These are phyloP conservation scores for Wickerhamiella parazyma DNA, from an alignment of 805 yeast species.

Conservation along the genomic window DNA sequence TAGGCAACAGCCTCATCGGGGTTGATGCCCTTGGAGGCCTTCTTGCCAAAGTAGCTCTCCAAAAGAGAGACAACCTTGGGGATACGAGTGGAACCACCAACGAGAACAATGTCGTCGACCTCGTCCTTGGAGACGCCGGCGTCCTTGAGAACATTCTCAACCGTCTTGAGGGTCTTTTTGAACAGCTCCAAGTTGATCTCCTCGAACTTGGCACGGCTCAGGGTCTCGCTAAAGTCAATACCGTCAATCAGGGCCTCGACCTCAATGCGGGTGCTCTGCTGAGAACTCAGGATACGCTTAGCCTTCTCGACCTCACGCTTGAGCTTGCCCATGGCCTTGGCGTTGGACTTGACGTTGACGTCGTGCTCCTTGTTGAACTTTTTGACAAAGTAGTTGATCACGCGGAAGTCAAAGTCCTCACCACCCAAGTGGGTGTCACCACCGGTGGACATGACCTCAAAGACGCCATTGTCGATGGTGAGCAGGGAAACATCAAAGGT, in stretches of 20 bases:
- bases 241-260: conserved; percentile 92
- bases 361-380: conserved; percentile 81
- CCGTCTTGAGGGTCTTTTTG: conserved; percentile 91
- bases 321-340: conserved; percentile 80
- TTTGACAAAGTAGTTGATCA: conserved; percentile 75
- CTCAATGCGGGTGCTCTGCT: conserved; percentile 91
- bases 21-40: conserved; percentile 92
- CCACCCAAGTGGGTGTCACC: conserved; percentile 98
- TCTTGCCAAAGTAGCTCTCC: conserved; percentile 81
- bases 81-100: conserved; percentile 99
- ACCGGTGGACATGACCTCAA: conserved; percentile 84
- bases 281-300: conserved; percentile 88
- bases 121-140: conserved; percentile 77
- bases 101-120: conserved; percentile 87
- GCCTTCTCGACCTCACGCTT: conserved; percentile 98
- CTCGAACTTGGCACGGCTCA: conserved; percentile 96
- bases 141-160: conserved; percentile 89
- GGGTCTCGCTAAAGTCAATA: conserved; percentile 85
- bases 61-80: conserved; percentile 94
- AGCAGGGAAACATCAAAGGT: conserved; percentile 85
- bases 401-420: conserved; percentile 86
- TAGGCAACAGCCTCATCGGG: conserved; percentile 99
- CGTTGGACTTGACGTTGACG: conserved; percentile 68
- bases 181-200: conserved; percentile 86
- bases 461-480: conserved; percentile 81